Conservation (phyloP, 2,329 filamentous ascomycete genomes). For the Aspergillus ochraceus region DNA sequence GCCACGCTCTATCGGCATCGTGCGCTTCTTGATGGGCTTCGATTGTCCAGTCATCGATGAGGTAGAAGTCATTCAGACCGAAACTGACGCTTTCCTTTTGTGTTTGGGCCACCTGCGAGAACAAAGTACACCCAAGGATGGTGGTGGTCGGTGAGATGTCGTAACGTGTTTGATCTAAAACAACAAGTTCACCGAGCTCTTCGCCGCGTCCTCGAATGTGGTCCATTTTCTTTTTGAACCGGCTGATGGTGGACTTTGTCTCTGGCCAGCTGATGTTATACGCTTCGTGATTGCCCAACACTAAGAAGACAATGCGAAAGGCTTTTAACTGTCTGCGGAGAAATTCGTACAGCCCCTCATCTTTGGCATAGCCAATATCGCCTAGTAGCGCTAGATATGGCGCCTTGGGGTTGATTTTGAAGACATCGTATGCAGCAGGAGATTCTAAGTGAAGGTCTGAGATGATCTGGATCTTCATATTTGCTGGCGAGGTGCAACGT, state of each 20-base stretch:
- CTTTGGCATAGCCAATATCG: constrained; percentile 49
- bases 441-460: constrained; percentile 57
- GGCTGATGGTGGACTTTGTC: constrained; percentile 13
- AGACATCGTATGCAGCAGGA: constrained; percentile 48
- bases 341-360: constrained; percentile 42
- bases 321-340: constrained; percentile 45
- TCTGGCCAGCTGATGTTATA: constrained; percentile 29
- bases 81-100: constrained; percentile 36
- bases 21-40: constrained; percentile 26
- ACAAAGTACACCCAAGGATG: constrained; percentile 50
- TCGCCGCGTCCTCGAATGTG: neutral
- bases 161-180: constrained; percentile 37
- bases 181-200: constrained; percentile 29
- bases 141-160: constrained; percentile 32
- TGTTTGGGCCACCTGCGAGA: constrained; percentile 44
- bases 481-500: neutral
- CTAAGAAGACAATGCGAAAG: constrained; percentile 50
- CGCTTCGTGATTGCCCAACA: constrained; percentile 57
- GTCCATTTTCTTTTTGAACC: constrained; percentile 15
- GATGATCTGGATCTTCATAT: constrained; percentile 42
- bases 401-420: constrained; percentile 44
- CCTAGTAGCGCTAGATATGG: constrained; percentile 54
- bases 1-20: constrained; percentile 28
- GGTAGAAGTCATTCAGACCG: constrained; percentile 50
- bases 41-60: constrained; percentile 32